Percentiles rank a stretch among this genome's conserved stretches.
Evolutionary conservation across 139 green algal species (phyloP).

Genomic region (Chloropicon primus): DNA sequence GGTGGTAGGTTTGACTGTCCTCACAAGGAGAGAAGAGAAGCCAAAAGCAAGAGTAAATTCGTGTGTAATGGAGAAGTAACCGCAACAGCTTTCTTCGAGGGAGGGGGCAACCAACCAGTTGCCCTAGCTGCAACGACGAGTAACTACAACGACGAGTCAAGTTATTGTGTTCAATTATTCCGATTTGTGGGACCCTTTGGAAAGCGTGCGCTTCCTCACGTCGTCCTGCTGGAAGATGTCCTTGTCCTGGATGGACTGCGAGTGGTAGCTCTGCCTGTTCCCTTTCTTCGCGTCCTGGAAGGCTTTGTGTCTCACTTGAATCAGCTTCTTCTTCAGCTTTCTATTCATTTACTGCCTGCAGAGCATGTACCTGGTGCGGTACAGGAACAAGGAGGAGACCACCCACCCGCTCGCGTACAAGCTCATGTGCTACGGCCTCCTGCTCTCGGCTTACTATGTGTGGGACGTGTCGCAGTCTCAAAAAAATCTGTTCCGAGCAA

Average conservation of each 20-base stretch:
- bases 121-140: no score
- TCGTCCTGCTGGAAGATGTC: background rate
- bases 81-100: no score
- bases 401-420: no score
- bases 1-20: no score
- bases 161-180: background rate
- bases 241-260: background rate
- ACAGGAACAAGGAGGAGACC: no score
- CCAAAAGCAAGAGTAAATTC: no score
- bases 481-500: background rate
- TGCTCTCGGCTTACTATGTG: slow-evolving; percentile 7
- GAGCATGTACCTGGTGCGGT: no score
- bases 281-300: background rate
- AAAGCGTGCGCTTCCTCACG: background rate
- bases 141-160: no score
- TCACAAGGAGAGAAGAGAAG: no score
- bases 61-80: no score
- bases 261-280: background rate
- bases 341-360: background rate
- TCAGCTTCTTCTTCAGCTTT: background rate
- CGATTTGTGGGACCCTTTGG: background rate
- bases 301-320: background rate
- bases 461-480: slow-evolving; percentile 7
- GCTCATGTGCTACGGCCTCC: no score
- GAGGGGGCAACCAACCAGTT: no score